Base-by-base conservation (phyloP, 805 yeast species). In the Myxozyma neotropica region DNA sequence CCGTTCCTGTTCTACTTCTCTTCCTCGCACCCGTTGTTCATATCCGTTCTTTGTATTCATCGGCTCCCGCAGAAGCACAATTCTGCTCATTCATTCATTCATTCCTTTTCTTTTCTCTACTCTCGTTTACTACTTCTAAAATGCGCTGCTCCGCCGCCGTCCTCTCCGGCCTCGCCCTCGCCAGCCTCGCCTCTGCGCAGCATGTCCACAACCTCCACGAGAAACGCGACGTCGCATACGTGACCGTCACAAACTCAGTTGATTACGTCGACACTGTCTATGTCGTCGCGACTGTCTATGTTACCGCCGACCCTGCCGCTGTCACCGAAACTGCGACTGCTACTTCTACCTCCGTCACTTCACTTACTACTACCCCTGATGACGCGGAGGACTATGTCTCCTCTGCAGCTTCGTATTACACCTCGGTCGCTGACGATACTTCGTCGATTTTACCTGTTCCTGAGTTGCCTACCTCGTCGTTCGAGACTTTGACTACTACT, bases 11-110 rank as follows among this genome's bases (percentile, higher is more conserved):
- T 31, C 29, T 39, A 19, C 33, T 24, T 17, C 40, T n/a, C 21
- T 27, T 27, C 45, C 24, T 21, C 29, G 8, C 51, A 17, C 12
- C 31, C 5, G 33, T 27, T 19, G 27, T 35, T 5, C 21, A n/a
- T 24, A 44, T 12, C 42, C 6, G 15, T 38, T 43, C 2, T 24
- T 35, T 2, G n/a, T 48, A 7, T 6, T n/a, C 33, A 35, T 55
- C 59, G 59, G 62, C 58, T 49, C 58, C 48, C 23, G 62, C 62
- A 58, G 62, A 58, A 58, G 58, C 62, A 53, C 62, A 58, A 54
- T 27, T 59, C 63, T 59, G 63, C 43, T 49, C n/a, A 17, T 29
- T 44, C 35, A 15, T 45, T 43, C 35, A 31, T 55, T 55, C 27
- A n/a, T 1, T 50, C 49, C 17, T 8, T 35, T 21, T 13, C 45